Evolutionary conservation across 805 yeast genomes (phyloP).

Genomic region (Ogataea pilisensis): DNA sequence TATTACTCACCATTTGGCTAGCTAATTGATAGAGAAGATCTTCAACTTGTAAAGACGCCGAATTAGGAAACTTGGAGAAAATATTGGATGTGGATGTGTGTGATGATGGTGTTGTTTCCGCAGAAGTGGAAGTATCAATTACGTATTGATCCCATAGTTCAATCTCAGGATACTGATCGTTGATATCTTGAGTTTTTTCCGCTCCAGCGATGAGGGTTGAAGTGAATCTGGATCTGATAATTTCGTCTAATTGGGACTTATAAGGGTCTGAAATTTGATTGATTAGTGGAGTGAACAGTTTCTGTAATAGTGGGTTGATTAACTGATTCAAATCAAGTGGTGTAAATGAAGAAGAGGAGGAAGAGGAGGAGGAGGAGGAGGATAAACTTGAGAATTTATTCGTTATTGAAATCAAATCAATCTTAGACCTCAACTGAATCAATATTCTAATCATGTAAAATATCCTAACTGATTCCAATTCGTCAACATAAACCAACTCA

Average conservation of each 20-base stretch:
- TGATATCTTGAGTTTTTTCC: neutral
- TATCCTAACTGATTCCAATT: slow-evolving; percentile 12
- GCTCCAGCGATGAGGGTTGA: neutral
- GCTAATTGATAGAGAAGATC: slow-evolving; percentile 18
- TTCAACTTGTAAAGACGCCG: slow-evolving; percentile 23
- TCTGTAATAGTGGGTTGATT: slow-evolving; percentile 13
- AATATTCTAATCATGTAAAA: slow-evolving; percentile 26
- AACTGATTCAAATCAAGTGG: slow-evolving; percentile 7
- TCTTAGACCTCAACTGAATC: slow-evolving; percentile 20
- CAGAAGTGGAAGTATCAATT: too few species aligned
- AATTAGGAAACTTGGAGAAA: slow-evolving; percentile 13
- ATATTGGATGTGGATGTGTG: too few species aligned
- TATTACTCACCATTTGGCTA: slow-evolving; percentile 10
- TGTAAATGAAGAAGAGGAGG: neutral
- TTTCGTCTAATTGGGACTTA: slow-evolving; percentile 4
- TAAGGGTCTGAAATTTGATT: slow-evolving; percentile 7
- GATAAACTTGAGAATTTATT: slow-evolving; percentile 7
- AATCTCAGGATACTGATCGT: slow-evolving; percentile 15
- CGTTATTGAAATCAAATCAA: slow-evolving; percentile 16
- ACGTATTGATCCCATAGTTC: slow-evolving; percentile 16
- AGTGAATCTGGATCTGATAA: slow-evolving; percentile 13
- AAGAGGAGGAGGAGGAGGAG: neutral
- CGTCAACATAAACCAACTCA: neutral
- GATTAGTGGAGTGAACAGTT: slow-evolving; percentile 11
- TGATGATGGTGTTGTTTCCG: too few species aligned